Conservation (phyloP, 352 stramenopile genomes). For the Globisporangium lucens region DNA sequence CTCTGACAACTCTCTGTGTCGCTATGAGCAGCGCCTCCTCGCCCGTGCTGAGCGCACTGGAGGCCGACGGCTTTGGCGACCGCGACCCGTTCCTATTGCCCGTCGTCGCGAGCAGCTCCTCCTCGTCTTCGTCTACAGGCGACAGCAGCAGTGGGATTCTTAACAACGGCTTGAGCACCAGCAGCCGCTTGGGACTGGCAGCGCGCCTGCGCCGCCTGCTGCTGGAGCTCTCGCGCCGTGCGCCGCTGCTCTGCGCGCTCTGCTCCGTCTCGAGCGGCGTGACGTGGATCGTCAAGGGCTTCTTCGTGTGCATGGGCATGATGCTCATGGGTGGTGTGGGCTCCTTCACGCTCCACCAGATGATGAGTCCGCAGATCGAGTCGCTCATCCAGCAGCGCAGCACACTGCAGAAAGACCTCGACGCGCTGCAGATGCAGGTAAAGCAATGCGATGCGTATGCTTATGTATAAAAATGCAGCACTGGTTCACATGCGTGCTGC, state of each 20-base stretch:
- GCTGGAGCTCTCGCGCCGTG: constrained; percentile 6
- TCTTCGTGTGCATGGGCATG: constrained; percentile 51
- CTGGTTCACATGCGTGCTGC: background rate
- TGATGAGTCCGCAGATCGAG: constrained; percentile 76
- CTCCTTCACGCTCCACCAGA: constrained; percentile 69
- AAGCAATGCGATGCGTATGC: background rate
- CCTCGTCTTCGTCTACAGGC: background rate
- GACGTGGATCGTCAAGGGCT: constrained; percentile 36
- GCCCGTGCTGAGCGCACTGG: background rate
- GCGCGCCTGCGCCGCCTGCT: constrained; percentile 11
- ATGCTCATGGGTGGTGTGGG: constrained; percentile 56
- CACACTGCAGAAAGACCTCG: constrained; percentile 48
- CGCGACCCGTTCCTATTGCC: constrained; percentile 9
- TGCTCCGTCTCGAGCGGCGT: constrained; percentile 22
- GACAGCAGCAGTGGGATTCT: background rate
- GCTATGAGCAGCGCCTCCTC: constrained; percentile 6
- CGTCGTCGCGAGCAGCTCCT: background rate
- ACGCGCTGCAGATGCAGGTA: constrained; percentile 47
- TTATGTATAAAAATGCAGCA: background rate
- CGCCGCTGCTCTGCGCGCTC: constrained; percentile 13
- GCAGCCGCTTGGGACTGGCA: background rate
- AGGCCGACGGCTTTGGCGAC: background rate
- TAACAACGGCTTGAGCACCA: background rate
- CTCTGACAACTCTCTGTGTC: background rate
- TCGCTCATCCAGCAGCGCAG: constrained; percentile 56